Percentiles rank a stretch among this genome's conserved stretches.
These are phyloP conservation scores for Candida nanaspora DNA, from an alignment of 805 yeast genomes.

Conservation along the genomic window DNA sequence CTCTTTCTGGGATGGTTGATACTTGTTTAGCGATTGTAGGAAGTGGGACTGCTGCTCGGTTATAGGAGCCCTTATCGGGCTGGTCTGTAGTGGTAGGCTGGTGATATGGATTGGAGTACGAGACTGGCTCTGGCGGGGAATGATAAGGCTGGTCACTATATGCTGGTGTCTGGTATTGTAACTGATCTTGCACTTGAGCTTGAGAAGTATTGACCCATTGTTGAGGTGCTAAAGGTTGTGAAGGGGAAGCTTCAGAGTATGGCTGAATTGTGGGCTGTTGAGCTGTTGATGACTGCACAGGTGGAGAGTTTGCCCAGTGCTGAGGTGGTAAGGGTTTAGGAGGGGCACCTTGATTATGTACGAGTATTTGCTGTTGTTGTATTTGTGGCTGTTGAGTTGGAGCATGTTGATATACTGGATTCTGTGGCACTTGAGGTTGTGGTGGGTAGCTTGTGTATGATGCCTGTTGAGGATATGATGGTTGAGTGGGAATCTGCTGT, in stretches of 20 bases:
- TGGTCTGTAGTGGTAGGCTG: too few relatives aligned
- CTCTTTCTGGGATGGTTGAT: not conserved
- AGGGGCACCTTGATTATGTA: slow-evolving; percentile 3
- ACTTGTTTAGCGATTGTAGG: too few relatives aligned
- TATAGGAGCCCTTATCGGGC: too few relatives aligned
- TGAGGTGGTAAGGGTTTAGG: slow-evolving; percentile 5
- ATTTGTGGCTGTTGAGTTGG: slow-evolving; percentile 14
- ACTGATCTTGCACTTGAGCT: slow-evolving; percentile 4
- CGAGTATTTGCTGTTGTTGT: slow-evolving; percentile 1
- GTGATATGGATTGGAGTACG: too few relatives aligned
- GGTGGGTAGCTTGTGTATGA: slow-evolving; percentile 8
- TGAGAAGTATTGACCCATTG: slow-evolving; percentile 9
- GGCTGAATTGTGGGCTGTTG: slow-evolving; percentile 1
- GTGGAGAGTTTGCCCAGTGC: slow-evolving; percentile 5
- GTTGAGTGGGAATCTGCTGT: too few relatives aligned
- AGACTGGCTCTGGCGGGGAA: too few relatives aligned
- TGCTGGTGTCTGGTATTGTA: too few relatives aligned
- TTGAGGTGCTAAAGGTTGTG: slow-evolving; percentile 2
- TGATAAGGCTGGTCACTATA: too few relatives aligned
- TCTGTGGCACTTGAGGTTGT: slow-evolving; percentile 9
- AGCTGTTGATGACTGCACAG: slow-evolving; percentile 3
- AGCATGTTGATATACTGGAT: slow-evolving; percentile 20
- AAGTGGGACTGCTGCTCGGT: too few relatives aligned
- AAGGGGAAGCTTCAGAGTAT: not conserved
- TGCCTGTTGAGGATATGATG: slow-evolving; percentile 2